Evolutionary conservation across 768 basidiomycete genomes (phyloP).

Genomic region (Lactarius sp.): DNA sequence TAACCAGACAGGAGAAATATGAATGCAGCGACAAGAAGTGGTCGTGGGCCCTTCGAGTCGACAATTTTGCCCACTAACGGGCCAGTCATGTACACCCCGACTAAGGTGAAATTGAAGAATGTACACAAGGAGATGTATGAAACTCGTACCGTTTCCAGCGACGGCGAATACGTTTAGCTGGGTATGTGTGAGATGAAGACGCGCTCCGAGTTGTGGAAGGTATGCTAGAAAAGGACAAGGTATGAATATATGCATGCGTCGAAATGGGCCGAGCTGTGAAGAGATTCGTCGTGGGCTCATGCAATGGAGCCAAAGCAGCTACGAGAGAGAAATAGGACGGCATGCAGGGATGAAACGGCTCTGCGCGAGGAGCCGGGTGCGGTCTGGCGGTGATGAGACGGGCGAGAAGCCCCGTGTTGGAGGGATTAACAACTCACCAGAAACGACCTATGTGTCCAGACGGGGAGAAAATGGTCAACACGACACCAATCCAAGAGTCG

Average conservation of each 20-base stretch:
- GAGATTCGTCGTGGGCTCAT: too few species aligned
- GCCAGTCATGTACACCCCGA: conserved; percentile 73
- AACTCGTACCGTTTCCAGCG: conserved; percentile 63
- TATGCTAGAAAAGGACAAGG: conserved; percentile 50
- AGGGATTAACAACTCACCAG: conserved; percentile 30
- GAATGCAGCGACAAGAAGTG: conserved; percentile 56
- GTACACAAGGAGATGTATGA: neutral
- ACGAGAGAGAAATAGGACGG: neutral
- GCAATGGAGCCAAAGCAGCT: neutral
- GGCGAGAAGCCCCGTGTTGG: neutral
- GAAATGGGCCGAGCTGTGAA: neutral
- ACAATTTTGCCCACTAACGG: conserved; percentile 78
- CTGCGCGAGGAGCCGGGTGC: neutral
- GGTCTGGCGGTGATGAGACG: neutral
- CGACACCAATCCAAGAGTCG: neutral
- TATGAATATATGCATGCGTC: neutral
- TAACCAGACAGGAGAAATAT: conserved; percentile 66
- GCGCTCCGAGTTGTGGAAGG: conserved; percentile 78
- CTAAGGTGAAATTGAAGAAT: conserved; percentile 32
- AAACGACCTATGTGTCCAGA: conserved; percentile 34
- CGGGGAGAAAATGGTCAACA: neutral
- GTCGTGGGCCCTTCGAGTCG: conserved; percentile 66
- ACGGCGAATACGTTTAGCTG: conserved; percentile 76
- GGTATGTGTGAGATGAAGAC: conserved; percentile 71
- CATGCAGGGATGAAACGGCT: neutral